phyloP scores from a whole-genome alignment of 2,329 filamentous ascomycete species.

The Aspergillus brunneoviolaceus region DNA sequence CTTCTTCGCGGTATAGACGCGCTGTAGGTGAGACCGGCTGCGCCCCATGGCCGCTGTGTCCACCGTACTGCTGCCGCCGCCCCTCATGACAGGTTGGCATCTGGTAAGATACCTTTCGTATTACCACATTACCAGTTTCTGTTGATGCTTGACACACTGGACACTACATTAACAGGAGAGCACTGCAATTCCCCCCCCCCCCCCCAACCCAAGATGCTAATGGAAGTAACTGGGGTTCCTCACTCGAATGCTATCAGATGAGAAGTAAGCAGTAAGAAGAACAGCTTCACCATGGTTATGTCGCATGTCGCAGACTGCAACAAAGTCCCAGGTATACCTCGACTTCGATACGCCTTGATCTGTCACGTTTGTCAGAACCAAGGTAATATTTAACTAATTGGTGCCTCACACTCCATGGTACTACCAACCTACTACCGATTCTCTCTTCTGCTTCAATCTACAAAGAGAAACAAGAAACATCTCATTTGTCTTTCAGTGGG shows the following conservation, averaged over 20 bases:
- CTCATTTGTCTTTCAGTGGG: background rate
- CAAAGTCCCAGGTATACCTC: too few relatives aligned
- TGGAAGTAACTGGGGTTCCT: too few relatives aligned
- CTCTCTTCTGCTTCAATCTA: background rate
- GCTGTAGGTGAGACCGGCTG: background rate
- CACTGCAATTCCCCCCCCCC: too few relatives aligned
- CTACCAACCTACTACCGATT: background rate
- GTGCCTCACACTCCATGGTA: background rate
- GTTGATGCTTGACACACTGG: too few relatives aligned
- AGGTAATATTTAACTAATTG: background rate
- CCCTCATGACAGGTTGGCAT: background rate
- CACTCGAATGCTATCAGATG: too few relatives aligned
- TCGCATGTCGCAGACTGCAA: background rate
- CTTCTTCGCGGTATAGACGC: background rate
- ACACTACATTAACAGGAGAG: too few relatives aligned
- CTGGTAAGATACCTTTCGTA: background rate
- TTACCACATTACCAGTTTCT: background rate
- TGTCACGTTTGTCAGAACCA: background rate
- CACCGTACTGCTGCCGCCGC: background rate
- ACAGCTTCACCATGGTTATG: background rate
- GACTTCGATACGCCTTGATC: too few relatives aligned
- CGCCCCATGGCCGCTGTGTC: conserved; percentile 4
- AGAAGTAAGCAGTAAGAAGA: too few relatives aligned
- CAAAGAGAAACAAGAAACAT: background rate
- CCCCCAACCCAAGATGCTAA: too few relatives aligned